Evolutionary conservation across 345 rosid genomes (phyloP).

Genomic region (Stellera chamaejasme): DNA sequence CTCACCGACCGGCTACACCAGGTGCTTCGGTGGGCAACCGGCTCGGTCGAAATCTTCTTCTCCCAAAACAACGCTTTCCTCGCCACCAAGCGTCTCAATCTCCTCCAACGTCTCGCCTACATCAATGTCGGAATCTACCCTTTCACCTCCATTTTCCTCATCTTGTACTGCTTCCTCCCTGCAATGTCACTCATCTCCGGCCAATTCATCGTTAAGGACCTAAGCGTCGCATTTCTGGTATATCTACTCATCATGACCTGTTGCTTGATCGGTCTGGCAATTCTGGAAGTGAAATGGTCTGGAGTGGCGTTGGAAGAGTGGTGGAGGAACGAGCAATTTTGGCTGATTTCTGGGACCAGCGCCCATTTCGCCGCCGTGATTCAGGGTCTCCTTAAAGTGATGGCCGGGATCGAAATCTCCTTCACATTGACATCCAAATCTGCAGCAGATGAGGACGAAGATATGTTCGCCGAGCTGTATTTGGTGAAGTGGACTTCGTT

Average conservation of each 20-base stretch:
- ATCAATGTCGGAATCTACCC: slow-evolving; percentile 94
- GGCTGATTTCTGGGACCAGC: slow-evolving; percentile 92
- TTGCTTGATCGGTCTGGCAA: slow-evolving; percentile 58
- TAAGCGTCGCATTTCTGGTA: slow-evolving; percentile 45
- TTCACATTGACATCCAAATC: slow-evolving; percentile 87
- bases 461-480: slow-evolving; percentile 71
- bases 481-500: slow-evolving; percentile 81
- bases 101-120: slow-evolving; percentile 81
- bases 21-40: slow-evolving; percentile 95
- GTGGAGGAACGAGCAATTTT: slow-evolving; percentile 99
- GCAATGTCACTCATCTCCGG: slow-evolving; percentile 94
- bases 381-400: slow-evolving; percentile 76
- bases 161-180: slow-evolving; percentile 89
- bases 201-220: slow-evolving; percentile 61
- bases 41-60: slow-evolving; percentile 93
- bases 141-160: slow-evolving; percentile 78
- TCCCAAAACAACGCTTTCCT: slow-evolving; percentile 86
- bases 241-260: slow-evolving; percentile 59
- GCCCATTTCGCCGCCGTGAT: slow-evolving; percentile 82
- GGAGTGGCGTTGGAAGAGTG: slow-evolving; percentile 81
- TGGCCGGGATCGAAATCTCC: slow-evolving; percentile 90
- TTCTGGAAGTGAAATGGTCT: slow-evolving; percentile 86
- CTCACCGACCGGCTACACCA: slow-evolving; percentile 92
- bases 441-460: slow-evolving; percentile 62
- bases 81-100: slow-evolving; percentile 48